Conservation (phyloP, 345 rosid species). For the Raphanus sativus region DNA sequence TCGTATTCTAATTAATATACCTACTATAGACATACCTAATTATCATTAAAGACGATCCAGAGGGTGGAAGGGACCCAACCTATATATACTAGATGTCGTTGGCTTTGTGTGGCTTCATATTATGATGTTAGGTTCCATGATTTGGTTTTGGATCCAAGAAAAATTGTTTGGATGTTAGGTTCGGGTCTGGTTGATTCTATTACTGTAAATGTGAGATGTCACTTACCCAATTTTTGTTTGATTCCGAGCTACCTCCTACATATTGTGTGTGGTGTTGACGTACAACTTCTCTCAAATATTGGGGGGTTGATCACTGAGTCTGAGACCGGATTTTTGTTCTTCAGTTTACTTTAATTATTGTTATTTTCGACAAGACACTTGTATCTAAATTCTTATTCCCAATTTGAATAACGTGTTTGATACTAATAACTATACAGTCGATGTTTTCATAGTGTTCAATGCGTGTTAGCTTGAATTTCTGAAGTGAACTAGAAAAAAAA, state of each 20-base stretch:
- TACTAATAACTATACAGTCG: too few species aligned
- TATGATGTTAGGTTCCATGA: slow-evolving; percentile 17
- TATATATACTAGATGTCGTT: slow-evolving; percentile 26
- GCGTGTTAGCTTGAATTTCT: neutral
- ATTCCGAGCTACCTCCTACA: neutral
- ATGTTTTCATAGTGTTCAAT: neutral
- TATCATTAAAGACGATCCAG: slow-evolving; percentile 16
- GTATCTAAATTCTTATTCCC: neutral
- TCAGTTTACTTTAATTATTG: too few species aligned
- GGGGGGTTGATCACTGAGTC: neutral
- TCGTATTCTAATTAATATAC: neutral
- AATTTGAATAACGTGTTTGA: neutral
- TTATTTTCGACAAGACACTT: neutral
- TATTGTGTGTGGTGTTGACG: neutral
- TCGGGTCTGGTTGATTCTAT: neutral
- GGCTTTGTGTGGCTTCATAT: slow-evolving; percentile 34
- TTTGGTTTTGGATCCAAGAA: neutral
- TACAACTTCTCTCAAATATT: neutral
- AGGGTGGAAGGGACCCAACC: slow-evolving; percentile 18
- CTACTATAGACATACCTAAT: slow-evolving; percentile 1
- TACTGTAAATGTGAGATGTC: neutral
- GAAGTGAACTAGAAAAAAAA: neutral
- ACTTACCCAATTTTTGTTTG: neutral
- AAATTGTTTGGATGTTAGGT: slow-evolving; percentile 7
- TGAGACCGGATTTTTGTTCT: neutral